Base-by-base conservation (phyloP, 1,139 yeast species). In the Debaryomycetaceae sp. region DNA sequence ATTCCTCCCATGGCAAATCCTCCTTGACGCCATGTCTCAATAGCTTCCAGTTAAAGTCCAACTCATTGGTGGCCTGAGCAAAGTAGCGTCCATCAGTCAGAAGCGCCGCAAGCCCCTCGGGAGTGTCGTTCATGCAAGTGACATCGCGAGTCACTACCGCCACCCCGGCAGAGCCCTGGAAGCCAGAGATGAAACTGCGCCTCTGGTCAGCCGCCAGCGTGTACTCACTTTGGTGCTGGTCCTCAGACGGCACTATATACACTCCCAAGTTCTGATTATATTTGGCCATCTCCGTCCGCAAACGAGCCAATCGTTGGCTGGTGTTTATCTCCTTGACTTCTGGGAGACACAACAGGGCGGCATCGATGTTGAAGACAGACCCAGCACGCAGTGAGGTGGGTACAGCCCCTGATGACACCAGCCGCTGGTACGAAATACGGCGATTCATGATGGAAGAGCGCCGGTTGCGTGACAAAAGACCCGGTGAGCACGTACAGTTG, bases 81-180 rank as follows among this genome's bases (percentile, higher is more conserved):
- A 88, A 93, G 59, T 93, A 93, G 43, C 98, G 71, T 9, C 96
- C 97, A 56, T 93, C 98, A 0, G 98, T 93, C 8, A 95, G 79
- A 44, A 93, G 67, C 4, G 83, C 83, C 19, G 95, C 91, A 42
- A 76, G 68, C 7, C 83, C 82, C 43, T 73, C 76, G n/a, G 79
- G 79, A 8, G 47, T 48, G 7, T 69, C 71, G 43, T 75, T 75
- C 72, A 75, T 58, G 43, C 73, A 68, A n/a, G 65, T 56, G 31
- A 79, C 55, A 49, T 83, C 88, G 43, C 88, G 63, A 2, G 96
- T 82, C 25, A 91, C 67, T 25, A 93, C 71, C 3, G 97, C 98
- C 24, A 88, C 71, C 34, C 98, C 99, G 1, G 97, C 96, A 36
- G 94, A 81, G 4, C 99, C 99, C 35, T 85, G 83, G 60, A 91